These are phyloP conservation scores for Pythium sukuiense DNA, from an alignment of 352 stramenopile species.

Conservation along the genomic window DNA sequence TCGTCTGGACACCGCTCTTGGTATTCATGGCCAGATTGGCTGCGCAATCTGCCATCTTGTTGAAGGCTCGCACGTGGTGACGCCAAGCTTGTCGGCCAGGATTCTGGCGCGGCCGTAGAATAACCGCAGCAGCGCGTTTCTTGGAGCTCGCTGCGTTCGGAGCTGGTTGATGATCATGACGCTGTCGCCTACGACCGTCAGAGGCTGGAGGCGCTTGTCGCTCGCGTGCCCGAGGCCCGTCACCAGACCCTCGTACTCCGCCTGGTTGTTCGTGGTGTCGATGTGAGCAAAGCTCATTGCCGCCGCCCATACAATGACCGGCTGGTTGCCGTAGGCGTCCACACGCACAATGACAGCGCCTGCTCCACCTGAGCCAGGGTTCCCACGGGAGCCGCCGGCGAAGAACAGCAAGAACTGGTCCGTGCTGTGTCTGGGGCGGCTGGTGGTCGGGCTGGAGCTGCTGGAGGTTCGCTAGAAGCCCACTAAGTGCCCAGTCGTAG, in stretches of 20 bases:
- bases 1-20: background rate
- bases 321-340: background rate
- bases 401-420: slow-evolving; percentile 10
- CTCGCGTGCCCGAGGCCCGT: background rate
- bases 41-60: slow-evolving; percentile 7
- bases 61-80: slow-evolving; percentile 4
- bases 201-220: background rate
- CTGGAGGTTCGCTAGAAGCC: background rate
- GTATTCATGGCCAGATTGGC: slow-evolving; percentile 13
- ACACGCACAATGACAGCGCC: background rate
- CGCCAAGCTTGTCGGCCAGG: background rate
- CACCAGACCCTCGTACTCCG: background rate
- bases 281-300: background rate
- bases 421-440: background rate
- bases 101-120: background rate
- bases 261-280: slow-evolving; percentile 3
- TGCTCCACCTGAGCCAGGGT: background rate
- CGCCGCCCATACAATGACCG: background rate
- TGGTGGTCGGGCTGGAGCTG: background rate
- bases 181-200: slow-evolving; percentile 8
- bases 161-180: background rate
- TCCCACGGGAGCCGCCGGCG: background rate
- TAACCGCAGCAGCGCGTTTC: too few relatives aligned
- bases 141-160: background rate
- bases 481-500: background rate